Conservation (phyloP, 345 rosid genomes). For the Zanthoxylum bungeanum region DNA sequence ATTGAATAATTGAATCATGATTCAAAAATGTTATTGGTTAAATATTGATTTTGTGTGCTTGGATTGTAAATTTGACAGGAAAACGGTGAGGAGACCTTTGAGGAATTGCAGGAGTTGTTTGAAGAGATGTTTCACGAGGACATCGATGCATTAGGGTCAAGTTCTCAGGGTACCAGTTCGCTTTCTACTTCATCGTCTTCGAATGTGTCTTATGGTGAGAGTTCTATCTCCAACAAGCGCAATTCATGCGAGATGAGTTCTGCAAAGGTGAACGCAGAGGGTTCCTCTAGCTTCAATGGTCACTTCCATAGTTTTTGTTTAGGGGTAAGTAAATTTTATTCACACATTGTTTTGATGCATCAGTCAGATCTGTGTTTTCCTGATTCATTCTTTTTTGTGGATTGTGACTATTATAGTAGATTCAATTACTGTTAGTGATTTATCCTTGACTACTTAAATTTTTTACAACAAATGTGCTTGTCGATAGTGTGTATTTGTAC, state of each 20-base stretch:
- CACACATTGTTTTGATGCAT: too few relatives aligned
- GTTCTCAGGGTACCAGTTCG: slow-evolving; percentile 13
- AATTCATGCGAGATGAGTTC: slow-evolving; percentile 35
- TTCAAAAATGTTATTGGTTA: neutral
- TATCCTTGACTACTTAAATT: too few relatives aligned
- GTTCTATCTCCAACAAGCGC: slow-evolving; percentile 33
- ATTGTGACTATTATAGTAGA: too few relatives aligned
- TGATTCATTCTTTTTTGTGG: too few relatives aligned
- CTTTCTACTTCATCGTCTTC: slow-evolving; percentile 38
- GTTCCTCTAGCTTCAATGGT: too few relatives aligned
- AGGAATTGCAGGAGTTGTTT: slow-evolving; percentile 66
- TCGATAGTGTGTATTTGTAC: too few relatives aligned
- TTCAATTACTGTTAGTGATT: too few relatives aligned
- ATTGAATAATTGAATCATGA: neutral
- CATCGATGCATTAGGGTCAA: slow-evolving; percentile 31
- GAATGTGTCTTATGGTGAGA: slow-evolving; percentile 33
- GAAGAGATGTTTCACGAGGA: slow-evolving; percentile 74
- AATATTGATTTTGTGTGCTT: too few relatives aligned
- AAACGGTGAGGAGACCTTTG: slow-evolving; percentile 57
- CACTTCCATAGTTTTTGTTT: too few relatives aligned
- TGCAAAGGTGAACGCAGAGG: slow-evolving; percentile 17
- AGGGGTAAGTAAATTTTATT: too few relatives aligned
- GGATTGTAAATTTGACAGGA: slow-evolving; percentile 39
- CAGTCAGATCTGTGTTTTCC: too few relatives aligned
- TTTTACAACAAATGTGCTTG: too few relatives aligned